Evolutionary conservation across 1,284 basidiomycete species (phyloP).

Genomic region (Phlebopus sp.): DNA sequence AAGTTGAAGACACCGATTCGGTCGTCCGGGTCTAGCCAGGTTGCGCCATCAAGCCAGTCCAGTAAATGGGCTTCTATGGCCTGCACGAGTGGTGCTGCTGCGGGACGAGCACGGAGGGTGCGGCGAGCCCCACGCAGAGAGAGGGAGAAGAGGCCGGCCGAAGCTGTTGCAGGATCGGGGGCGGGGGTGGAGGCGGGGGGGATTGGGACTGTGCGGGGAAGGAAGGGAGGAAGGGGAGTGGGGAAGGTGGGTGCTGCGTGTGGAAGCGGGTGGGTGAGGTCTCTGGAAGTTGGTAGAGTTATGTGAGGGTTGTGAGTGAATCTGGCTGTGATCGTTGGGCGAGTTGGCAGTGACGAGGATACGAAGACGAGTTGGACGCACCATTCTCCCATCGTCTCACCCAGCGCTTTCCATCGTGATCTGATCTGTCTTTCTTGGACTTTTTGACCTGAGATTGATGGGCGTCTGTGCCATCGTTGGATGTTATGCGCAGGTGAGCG

Average conservation of each 20-base stretch:
- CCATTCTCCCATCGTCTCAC: slow-evolving; percentile 73
- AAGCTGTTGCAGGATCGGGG: slow-evolving; percentile 52
- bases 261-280: slow-evolving; percentile 48
- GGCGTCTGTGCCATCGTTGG: slow-evolving; percentile 14
- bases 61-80: slow-evolving; percentile 65
- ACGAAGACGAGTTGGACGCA: slow-evolving; percentile 30
- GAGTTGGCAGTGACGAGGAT: slow-evolving; percentile 8
- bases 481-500: slow-evolving; percentile 42
- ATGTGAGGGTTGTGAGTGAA: slow-evolving; percentile 73
- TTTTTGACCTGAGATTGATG: slow-evolving; percentile 15
- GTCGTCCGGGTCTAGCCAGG: slow-evolving; percentile 51
- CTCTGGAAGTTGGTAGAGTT: slow-evolving; percentile 52
- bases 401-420: slow-evolving; percentile 76
- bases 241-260: slow-evolving; percentile 62
- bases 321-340: slow-evolving; percentile 42
- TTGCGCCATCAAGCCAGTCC: slow-evolving; percentile 61
- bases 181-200: slow-evolving; percentile 42
- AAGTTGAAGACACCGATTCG: slow-evolving; percentile 26
- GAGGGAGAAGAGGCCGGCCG: slow-evolving; percentile 72
- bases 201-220: slow-evolving; percentile 56
- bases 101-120: slow-evolving; percentile 60
- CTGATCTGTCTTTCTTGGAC: slow-evolving; percentile 45
- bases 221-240: slow-evolving; percentile 64
- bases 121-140: slow-evolving; percentile 72
- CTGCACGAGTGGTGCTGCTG: slow-evolving; percentile 56